Evolutionary conservation across 2,329 filamentous ascomycete species (phyloP), one percentile per base, ranked within the genome.

Genomic region (Aspergillus chevalieri): DNA sequence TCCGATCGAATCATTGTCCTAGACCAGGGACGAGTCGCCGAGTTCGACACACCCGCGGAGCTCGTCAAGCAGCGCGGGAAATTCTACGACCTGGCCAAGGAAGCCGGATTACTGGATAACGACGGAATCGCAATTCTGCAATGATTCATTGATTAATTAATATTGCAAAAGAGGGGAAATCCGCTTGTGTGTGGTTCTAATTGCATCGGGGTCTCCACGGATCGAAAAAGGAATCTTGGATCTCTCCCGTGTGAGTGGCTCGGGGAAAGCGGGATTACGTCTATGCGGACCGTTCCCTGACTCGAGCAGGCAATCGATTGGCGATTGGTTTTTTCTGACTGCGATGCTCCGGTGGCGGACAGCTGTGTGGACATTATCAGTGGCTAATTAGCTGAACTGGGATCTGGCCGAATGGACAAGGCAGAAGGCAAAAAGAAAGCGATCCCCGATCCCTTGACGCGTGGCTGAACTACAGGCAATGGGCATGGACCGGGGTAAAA

Each of bases 1-100:
- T 83, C 80, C 53, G 92, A 98, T 73, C 83, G 91, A 46, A 93
- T 98, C 54, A 85, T 98, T 33, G 93, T 98, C 45, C 81, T 98
- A 5, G 90, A 97, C 65, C 86, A 87, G 69, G 93, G 93, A 41
- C 82, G 84, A 61, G 91, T 98, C 39, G 86, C 85, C 45, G 93
- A 98, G 69, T 98, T 96, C 69, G 93, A 95, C 68, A 89, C 85
- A 6, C 93, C 93, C 2, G 77, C 82, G 36, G 83, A 85, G 55
- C 77, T 98, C 50, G 81, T 95, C 54, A 83, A 83, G 69, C 79
- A 79, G 63, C 82, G 83, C 65, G 89, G 92, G 2, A 71, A 88
- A 46, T 98, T 98, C 69, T 89, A 93, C 71, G 85, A 91, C 50
- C 76, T 98, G 44, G 93, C 96, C 53, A 91, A 85, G 72, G 91